Conservation (phyloP, 176 grass and related monocot genomes). For the Pontederia crassipes region DNA sequence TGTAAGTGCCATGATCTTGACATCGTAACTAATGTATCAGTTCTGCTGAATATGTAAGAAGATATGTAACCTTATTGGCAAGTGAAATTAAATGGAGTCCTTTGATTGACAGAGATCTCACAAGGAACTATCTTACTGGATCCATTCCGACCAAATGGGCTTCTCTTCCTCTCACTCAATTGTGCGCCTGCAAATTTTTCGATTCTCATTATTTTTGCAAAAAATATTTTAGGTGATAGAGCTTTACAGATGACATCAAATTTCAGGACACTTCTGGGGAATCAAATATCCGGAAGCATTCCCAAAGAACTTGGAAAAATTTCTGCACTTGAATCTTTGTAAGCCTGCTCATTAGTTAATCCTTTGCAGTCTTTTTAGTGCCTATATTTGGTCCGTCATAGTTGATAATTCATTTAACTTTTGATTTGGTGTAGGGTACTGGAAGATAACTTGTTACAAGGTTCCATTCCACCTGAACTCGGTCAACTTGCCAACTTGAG, state of each 20-base stretch:
- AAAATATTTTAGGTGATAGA: no score
- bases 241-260: no score
- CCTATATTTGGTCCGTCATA: not conserved
- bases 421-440: not conserved
- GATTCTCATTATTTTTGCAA: no score
- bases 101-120: not conserved
- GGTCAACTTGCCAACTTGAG: not conserved
- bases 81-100: not conserved
- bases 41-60: no score
- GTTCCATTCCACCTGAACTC: not conserved
- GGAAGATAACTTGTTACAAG: conserved; percentile 4
- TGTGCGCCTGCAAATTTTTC: not conserved
- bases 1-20: not conserved
- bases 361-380: not conserved
- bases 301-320: not conserved
- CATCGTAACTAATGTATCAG: not conserved
- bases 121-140: conserved; percentile 3
- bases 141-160: not conserved
- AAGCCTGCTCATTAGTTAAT: not conserved
- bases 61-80: not conserved
- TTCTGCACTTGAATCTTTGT: not conserved
- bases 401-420: not conserved
- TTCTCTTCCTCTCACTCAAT: not conserved
- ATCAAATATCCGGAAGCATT: not conserved
- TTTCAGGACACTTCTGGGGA: not conserved